Evolutionary conservation across 2,329 filamentous ascomycete species (phyloP).

Genomic region (Gnomoniopsis sp.): DNA sequence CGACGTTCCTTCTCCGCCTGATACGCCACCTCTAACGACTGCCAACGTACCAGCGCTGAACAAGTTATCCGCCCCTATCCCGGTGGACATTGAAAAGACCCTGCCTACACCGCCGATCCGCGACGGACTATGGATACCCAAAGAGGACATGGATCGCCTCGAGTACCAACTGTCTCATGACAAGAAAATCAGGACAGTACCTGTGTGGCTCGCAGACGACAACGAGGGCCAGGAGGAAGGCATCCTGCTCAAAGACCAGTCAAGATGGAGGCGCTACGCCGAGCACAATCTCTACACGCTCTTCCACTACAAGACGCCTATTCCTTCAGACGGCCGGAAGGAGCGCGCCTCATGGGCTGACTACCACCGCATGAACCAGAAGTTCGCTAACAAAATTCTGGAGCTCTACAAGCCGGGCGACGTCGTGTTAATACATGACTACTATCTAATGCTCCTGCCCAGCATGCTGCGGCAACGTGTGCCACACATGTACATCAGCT

Average conservation of each 20-base stretch:
- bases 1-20: conserved; percentile 43
- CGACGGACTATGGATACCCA: conserved; percentile 69
- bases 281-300: conserved; percentile 90
- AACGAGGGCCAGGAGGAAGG: conserved; percentile 64
- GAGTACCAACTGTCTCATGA: conserved; percentile 72
- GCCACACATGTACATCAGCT: conserved; percentile 88
- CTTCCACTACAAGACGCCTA: conserved; percentile 94
- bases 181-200: conserved; percentile 73
- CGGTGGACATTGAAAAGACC: conserved; percentile 60
- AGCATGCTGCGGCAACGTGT: conserved; percentile 82
- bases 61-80: conserved; percentile 75
- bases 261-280: conserved; percentile 83
- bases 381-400: conserved; percentile 85
- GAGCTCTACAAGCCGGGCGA: conserved; percentile 90
- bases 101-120: conserved; percentile 54
- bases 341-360: conserved; percentile 86
- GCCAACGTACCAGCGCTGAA: conserved; percentile 58
- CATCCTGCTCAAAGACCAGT: conserved; percentile 75
- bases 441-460: conserved; percentile 86
- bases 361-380: conserved; percentile 88
- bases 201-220: conserved; percentile 86
- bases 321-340: conserved; percentile 78
- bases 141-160: conserved; percentile 66
- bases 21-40: conserved; percentile 46
- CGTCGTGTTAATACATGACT: conserved; percentile 90